These are phyloP conservation scores for Blumeria hordei DNA, from an alignment of 2,329 filamentous ascomycete genomes.

Conservation along the genomic window DNA sequence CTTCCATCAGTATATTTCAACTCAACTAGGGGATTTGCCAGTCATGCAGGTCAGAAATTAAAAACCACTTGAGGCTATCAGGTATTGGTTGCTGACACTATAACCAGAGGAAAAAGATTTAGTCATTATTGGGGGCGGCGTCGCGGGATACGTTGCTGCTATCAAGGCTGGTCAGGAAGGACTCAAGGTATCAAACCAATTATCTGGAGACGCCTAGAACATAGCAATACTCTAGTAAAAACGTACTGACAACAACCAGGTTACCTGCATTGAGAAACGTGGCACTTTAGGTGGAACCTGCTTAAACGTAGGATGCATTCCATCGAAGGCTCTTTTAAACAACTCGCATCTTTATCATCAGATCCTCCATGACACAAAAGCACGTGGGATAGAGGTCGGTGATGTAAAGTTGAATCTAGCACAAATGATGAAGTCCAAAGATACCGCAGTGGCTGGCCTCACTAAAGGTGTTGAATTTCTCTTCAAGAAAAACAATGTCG, in stretches of 20 bases:
- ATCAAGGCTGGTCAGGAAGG: conserved; percentile 98
- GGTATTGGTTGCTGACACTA: too few relatives aligned
- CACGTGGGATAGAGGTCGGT: conserved; percentile 88
- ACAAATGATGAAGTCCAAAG: conserved; percentile 98
- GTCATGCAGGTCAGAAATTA: too few relatives aligned
- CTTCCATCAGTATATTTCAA: too few relatives aligned
- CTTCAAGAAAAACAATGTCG: conserved; percentile 97
- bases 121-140: conserved; percentile 92
- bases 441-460: conserved; percentile 63
- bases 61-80: too few relatives aligned
- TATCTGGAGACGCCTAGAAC: neutral
- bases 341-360: conserved; percentile 98
- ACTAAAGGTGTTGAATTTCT: conserved; percentile 97
- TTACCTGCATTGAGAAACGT: conserved; percentile 95
- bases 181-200: conserved; percentile 47
- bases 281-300: conserved; percentile 87
- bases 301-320: conserved; percentile 97
- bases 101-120: conserved; percentile 71
- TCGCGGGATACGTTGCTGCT: conserved; percentile 93
- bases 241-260: conserved; percentile 24
- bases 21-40: too few relatives aligned
- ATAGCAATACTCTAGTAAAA: conserved; percentile 4
- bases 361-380: conserved; percentile 89
- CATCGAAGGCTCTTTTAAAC: conserved; percentile 97
- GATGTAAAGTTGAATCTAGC: conserved; percentile 89